Evolutionary conservation across 495 filamentous ascomycete species (phyloP), one percentile per base, ranked within the genome.

Genomic region (Aspergillus bridgeri): DNA sequence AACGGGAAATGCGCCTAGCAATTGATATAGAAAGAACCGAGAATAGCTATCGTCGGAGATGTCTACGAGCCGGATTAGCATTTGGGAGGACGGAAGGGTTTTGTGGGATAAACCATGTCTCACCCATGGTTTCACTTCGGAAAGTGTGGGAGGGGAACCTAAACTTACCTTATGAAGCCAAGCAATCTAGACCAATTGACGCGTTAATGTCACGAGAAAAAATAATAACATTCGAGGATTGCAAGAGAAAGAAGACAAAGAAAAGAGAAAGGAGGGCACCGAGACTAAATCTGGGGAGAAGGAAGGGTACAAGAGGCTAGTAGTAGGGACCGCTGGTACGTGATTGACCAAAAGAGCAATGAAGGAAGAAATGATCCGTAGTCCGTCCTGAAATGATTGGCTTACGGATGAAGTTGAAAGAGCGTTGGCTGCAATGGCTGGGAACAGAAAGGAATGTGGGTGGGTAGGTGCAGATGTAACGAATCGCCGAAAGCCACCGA

Each of bases 391-490:
- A 33, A 38, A 33, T 51, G 49, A 27, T 27, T 42, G 20, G 45
- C 45, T 23, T 47, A 21, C 21, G 45, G 45, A 47, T 38, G 5
- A 11, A 2, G 9, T 13, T 4, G 33, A 42, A 42, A 9, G 24
- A 51, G 50, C 42, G 29, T 42, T 52, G 19, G 33, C 29, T 52
- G 29, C 33, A 38, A 38, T 38, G 33, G 33, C 33, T 38, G 33
- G 33, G 33, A 38, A 11, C 33, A 38, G 33, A 38, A 52, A 52
- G 29, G 50, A 52, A 52, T 52, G 50, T 52, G 50, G 50, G 50
- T 52, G 50, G 50, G 50, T 52, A 38, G 33, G 33, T 38, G 33
- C 33, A 42, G 38, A 42, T 42, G 6, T 15, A 8, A 19, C 50
- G 33, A 52, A 52, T 52, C 29, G 22, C 50, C 33, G 33, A 38